phyloP scores from a whole-genome alignment of 106 monocot genomes.

The Allium cepa region DNA sequence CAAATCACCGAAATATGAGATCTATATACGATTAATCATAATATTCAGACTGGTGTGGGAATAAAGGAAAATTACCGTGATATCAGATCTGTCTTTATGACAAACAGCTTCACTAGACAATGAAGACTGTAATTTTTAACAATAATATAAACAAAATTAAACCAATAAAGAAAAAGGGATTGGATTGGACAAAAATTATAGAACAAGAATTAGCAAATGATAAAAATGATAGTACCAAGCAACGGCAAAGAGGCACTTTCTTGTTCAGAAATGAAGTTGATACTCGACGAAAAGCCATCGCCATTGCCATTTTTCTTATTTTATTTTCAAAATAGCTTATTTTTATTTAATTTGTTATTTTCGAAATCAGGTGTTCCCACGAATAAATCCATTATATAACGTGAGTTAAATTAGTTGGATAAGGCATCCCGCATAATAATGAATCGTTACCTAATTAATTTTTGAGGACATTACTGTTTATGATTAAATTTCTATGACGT shows the following conservation, averaged over 20 bases:
- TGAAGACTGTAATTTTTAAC: constrained; percentile 39
- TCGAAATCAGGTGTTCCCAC: too few species aligned
- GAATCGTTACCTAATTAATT: too few species aligned
- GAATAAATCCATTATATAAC: too few species aligned
- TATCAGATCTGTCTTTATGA: constrained; percentile 41
- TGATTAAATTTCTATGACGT: too few species aligned
- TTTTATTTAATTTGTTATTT: too few species aligned
- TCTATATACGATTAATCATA: not conserved
- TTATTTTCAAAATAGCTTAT: too few species aligned
- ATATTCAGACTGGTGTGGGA: not conserved
- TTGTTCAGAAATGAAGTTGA: constrained; percentile 27
- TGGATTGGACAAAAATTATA: constrained; percentile 24
- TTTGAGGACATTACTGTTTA: too few species aligned
- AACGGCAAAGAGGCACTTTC: constrained; percentile 20
- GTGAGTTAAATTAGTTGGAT: too few species aligned
- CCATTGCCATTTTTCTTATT: constrained; percentile 48
- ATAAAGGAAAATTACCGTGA: constrained; percentile 23
- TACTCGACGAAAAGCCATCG: constrained; percentile 60
- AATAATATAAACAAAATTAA: not conserved
- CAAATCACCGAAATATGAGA: not conserved
- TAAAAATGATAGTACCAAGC: constrained; percentile 29
- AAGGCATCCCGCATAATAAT: too few species aligned
- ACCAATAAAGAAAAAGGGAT: not conserved
- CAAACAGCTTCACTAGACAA: constrained; percentile 45
- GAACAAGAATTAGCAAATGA: constrained; percentile 7